Evolutionary conservation across 2,329 filamentous ascomycete genomes (phyloP).

Genomic region (Amesomyces nigricolor): DNA sequence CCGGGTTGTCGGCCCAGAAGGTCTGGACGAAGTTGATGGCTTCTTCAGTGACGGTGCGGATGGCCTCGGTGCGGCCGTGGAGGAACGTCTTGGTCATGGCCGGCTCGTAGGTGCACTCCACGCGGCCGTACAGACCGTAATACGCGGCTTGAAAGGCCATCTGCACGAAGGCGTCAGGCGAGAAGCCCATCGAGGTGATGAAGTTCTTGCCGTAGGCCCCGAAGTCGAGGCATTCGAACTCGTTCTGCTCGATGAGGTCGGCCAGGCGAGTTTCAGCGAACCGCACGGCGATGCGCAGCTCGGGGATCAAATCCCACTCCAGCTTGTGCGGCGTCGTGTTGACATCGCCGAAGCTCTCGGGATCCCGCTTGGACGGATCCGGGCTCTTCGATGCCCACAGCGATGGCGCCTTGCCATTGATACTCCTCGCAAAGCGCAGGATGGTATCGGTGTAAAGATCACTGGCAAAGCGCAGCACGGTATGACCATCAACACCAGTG

Average conservation of each 20-base stretch:
- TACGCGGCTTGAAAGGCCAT: constrained; percentile 99
- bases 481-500: constrained; percentile 95
- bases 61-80: constrained; percentile 90
- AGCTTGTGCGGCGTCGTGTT: constrained; percentile 91
- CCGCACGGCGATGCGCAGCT: constrained; percentile 82
- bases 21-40: constrained; percentile 83
- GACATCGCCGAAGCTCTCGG: constrained; percentile 85
- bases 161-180: constrained; percentile 93
- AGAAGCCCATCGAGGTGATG: constrained; percentile 95
- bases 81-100: constrained; percentile 96
- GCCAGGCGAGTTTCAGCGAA: constrained; percentile 94
- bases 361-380: constrained; percentile 87
- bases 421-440: constrained; percentile 86
- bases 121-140: constrained; percentile 88
- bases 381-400: constrained; percentile 88
- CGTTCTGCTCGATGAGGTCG: constrained; percentile 92
- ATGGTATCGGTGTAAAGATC: constrained; percentile 98
- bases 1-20: constrained; percentile 89
- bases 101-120: constrained; percentile 95
- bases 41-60: constrained; percentile 78
- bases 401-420: constrained; percentile 88
- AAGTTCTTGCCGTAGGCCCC: constrained; percentile 90
- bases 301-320: constrained; percentile 95
- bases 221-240: constrained; percentile 91
- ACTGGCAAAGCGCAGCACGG: constrained; percentile 90